These are phyloP conservation scores for Mortierella sp. DNA, from an alignment of 371 early-diverging fungal genomes.

Conservation along the genomic window DNA sequence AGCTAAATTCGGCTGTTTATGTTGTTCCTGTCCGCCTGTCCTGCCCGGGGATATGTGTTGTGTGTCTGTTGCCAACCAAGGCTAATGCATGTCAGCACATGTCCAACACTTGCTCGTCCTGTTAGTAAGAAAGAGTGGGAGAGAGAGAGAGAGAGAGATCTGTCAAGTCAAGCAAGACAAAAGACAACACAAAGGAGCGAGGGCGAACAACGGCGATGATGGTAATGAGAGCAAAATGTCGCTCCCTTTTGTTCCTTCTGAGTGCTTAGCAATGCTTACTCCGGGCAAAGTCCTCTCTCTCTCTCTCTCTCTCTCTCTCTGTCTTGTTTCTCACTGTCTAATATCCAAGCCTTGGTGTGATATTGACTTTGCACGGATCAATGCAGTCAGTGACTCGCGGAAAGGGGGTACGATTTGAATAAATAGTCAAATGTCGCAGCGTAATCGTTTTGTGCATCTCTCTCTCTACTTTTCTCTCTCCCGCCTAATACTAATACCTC, in stretches of 20 bases:
- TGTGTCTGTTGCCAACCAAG: too few relatives aligned
- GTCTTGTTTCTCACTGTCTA: background rate
- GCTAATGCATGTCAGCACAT: background rate
- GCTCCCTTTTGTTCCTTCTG: too few relatives aligned
- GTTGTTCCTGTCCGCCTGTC: background rate
- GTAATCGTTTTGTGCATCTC: background rate
- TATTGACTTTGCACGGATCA: too few relatives aligned
- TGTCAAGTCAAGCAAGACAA: too few relatives aligned
- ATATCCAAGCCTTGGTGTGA: too few relatives aligned
- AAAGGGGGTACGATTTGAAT: too few relatives aligned
- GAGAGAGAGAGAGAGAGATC: background rate
- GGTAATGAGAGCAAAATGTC: too few relatives aligned
- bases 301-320: background rate
- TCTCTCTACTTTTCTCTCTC: background rate
- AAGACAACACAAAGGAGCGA: background rate
- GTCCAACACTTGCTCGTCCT: background rate
- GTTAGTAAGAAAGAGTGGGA: background rate
- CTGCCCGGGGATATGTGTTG: background rate
- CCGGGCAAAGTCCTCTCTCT: background rate
- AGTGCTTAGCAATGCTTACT: too few relatives aligned
- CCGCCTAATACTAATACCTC: too few relatives aligned
- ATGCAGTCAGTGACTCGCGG: too few relatives aligned
- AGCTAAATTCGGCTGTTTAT: conserved; percentile 7
- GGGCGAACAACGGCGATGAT: too few relatives aligned
- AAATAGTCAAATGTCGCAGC: background rate